Evolutionary conservation across 305 asterid species (phyloP).

Genomic region (Fraxinus xanthoxyloides): DNA sequence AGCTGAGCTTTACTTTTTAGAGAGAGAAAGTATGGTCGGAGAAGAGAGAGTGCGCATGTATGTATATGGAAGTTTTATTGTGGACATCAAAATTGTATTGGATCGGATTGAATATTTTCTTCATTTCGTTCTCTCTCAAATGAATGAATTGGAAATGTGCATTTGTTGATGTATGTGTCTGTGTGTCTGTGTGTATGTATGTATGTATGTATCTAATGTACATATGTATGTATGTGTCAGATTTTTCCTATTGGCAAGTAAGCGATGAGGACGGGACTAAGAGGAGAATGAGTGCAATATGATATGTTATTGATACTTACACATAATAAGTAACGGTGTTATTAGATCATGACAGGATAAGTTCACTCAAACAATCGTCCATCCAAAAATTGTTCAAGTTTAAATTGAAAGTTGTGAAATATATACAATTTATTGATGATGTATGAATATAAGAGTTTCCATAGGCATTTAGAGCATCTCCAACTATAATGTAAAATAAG

Average conservation of each 20-base stretch:
- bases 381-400: background rate
- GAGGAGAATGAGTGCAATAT: background rate
- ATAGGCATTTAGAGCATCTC: background rate
- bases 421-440: background rate
- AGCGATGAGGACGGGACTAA: background rate
- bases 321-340: background rate
- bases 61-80: constrained; percentile 28
- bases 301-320: background rate
- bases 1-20: constrained; percentile 34
- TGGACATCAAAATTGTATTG: constrained; percentile 60
- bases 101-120: constrained; percentile 39
- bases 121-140: constrained; percentile 25
- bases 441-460: background rate
- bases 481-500: background rate
- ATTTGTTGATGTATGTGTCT: background rate
- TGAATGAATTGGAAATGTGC: constrained; percentile 18
- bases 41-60: constrained; percentile 19
- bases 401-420: background rate
- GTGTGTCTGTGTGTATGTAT: too few relatives aligned
- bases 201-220: too few relatives aligned
- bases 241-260: background rate
- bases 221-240: background rate
- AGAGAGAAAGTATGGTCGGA: constrained; percentile 38
- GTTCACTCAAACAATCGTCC: background rate
- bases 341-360: background rate